A percentile compares a stretch with the other conserved stretches of the same genome.
Evolutionary conservation across 1,284 basidiomycete species (phyloP).

Genomic region (Porodaedalea pini): DNA sequence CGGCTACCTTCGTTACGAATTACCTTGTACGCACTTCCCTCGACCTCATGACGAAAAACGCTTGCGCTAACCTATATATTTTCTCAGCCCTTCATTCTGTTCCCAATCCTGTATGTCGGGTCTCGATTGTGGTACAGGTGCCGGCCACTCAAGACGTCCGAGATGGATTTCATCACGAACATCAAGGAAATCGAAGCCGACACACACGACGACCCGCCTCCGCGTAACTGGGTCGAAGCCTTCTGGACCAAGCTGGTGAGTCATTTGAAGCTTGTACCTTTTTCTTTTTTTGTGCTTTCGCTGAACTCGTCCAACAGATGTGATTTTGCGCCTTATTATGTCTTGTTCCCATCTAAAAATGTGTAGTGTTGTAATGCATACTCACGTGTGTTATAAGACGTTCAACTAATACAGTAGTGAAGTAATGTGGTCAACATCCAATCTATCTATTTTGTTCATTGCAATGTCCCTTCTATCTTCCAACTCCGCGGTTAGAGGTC

Average conservation of each 20-base stretch:
- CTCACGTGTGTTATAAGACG: neutral
- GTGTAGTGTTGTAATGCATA: neutral
- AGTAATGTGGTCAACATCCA: neutral
- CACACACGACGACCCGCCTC: constrained; percentile 68
- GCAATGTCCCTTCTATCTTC: neutral
- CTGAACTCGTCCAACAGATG: neutral
- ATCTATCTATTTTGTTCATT: neutral
- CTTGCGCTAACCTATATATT: no score
- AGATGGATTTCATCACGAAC: constrained; percentile 79
- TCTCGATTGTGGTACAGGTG: constrained; percentile 52
- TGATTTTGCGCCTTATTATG: neutral
- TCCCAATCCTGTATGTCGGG: constrained; percentile 70
- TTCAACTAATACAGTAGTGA: neutral
- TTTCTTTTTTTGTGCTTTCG: neutral
- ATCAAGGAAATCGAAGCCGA: constrained; percentile 72
- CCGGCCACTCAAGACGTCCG: constrained; percentile 43
- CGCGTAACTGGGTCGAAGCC: constrained; percentile 60
- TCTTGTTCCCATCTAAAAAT: neutral
- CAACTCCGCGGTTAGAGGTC: neutral
- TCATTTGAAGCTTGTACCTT: constrained; percentile 21
- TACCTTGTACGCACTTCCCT: constrained; percentile 53
- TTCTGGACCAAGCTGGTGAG: constrained; percentile 74
- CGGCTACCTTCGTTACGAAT: constrained; percentile 67
- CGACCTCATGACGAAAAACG: no score
- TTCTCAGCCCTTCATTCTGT: constrained; percentile 56